Evolutionary conservation across 352 stramenopile species (phyloP).

Genomic region (Stramenopiles sp.): DNA sequence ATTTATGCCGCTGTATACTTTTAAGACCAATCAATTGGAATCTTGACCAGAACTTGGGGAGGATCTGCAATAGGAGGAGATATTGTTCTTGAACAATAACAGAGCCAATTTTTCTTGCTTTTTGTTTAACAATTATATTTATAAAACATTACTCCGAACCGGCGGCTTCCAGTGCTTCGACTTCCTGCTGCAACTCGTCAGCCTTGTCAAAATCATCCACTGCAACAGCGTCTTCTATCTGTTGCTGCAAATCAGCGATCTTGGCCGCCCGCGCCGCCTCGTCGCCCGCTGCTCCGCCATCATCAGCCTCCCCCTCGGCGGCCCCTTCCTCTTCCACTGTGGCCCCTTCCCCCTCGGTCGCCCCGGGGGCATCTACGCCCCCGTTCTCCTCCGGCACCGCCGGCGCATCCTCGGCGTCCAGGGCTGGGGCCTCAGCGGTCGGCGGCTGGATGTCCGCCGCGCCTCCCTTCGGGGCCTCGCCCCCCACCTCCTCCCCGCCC

Average conservation of each 20-base stretch:
- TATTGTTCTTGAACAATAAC: no score
- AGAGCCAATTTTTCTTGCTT: no score
- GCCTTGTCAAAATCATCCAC: neutral
- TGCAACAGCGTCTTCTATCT: neutral
- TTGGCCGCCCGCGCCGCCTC: neutral
- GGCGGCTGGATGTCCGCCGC: neutral
- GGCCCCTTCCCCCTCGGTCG: neutral
- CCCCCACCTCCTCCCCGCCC: neutral
- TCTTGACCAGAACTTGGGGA: no score
- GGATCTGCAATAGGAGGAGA: no score
- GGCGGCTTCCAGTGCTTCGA: neutral
- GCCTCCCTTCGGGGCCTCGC: neutral
- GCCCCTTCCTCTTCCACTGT: neutral
- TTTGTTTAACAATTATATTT: no score
- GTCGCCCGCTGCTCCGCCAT: neutral
- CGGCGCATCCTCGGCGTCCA: neutral
- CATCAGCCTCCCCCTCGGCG: neutral
- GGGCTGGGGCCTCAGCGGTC: neutral
- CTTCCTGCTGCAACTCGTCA: neutral
- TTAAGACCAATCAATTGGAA: no score
- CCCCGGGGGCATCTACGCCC: neutral
- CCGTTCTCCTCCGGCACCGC: neutral
- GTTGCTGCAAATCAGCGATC: neutral
- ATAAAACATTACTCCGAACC: no score
- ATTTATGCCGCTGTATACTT: no score